phyloP scores from a whole-genome alignment of 306 rosid genomes.

The Prosopis cineraria region DNA sequence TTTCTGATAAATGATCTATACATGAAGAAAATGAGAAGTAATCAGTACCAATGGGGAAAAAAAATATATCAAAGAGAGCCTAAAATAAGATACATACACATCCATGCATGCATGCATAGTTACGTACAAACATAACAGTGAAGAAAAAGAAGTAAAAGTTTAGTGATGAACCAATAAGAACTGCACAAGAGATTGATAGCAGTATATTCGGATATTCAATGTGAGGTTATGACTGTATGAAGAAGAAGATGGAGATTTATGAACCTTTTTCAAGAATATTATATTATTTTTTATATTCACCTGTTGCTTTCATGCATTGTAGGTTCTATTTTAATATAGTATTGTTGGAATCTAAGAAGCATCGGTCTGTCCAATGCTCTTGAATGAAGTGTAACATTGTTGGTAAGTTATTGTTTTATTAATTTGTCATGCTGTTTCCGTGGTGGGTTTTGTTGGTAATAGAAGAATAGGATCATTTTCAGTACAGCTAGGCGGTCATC shows the following conservation, averaged over 20 bases:
- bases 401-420: background rate
- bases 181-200: background rate
- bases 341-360: background rate
- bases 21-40: slow-evolving; percentile 13
- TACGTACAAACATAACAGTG: background rate
- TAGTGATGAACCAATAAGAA: slow-evolving; percentile 36
- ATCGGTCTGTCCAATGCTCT: background rate
- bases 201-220: slow-evolving; percentile 39
- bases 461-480: background rate
- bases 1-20: slow-evolving; percentile 9
- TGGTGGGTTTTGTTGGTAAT: too few species aligned
- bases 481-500: background rate
- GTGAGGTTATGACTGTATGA: background rate
- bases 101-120: too few species aligned
- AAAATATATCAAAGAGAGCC: background rate
- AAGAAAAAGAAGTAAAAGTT: background rate
- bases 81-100: too few species aligned
- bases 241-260: background rate
- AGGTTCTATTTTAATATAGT: background rate
- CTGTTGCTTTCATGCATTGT: background rate
- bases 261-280: background rate
- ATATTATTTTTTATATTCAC: background rate
- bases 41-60: background rate
- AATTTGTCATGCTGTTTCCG: background rate
- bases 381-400: background rate